Evolutionary conservation across 1,139 yeast species (phyloP).

Genomic region (Kodamaea plutei): DNA sequence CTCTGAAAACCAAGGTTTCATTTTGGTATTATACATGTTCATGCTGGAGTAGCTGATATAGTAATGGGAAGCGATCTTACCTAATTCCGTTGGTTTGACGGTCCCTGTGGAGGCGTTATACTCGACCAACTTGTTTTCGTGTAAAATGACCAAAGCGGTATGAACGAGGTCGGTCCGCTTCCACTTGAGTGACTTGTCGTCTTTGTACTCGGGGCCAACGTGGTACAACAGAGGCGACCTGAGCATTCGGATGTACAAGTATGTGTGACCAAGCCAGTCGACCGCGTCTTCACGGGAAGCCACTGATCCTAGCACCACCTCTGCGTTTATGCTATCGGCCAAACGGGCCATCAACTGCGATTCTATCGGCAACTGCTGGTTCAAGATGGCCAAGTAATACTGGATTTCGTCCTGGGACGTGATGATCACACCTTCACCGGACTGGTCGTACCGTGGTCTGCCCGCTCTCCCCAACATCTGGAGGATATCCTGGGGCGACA

Average conservation of each 20-base stretch:
- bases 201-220: slow-evolving; percentile 63
- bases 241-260: slow-evolving; percentile 77
- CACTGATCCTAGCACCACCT: slow-evolving; percentile 71
- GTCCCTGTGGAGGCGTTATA: slow-evolving; percentile 51
- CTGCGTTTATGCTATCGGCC: slow-evolving; percentile 82
- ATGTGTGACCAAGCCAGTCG: slow-evolving; percentile 77
- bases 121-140: slow-evolving; percentile 51
- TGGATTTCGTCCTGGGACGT: slow-evolving; percentile 84
- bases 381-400: slow-evolving; percentile 81
- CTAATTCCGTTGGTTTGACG: slow-evolving; percentile 64
- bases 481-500: slow-evolving; percentile 88
- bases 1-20: slow-evolving; percentile 63
- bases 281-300: slow-evolving; percentile 61
- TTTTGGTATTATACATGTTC: slow-evolving; percentile 52
- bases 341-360: slow-evolving; percentile 73
- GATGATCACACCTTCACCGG: slow-evolving; percentile 92
- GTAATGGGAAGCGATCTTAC: slow-evolving; percentile 81
- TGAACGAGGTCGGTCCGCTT: slow-evolving; percentile 69
- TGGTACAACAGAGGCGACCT: slow-evolving; percentile 69
- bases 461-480: slow-evolving; percentile 99
- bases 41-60: slow-evolving; percentile 78
- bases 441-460: slow-evolving; percentile 86
- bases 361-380: slow-evolving; percentile 90
- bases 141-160: slow-evolving; percentile 64
- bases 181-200: slow-evolving; percentile 44